A percentile compares a stretch with the other conserved stretches of the same genome.
Conservation (phyloP, 176 grass and related monocot genomes). For the Saccharum officinarum region DNA sequence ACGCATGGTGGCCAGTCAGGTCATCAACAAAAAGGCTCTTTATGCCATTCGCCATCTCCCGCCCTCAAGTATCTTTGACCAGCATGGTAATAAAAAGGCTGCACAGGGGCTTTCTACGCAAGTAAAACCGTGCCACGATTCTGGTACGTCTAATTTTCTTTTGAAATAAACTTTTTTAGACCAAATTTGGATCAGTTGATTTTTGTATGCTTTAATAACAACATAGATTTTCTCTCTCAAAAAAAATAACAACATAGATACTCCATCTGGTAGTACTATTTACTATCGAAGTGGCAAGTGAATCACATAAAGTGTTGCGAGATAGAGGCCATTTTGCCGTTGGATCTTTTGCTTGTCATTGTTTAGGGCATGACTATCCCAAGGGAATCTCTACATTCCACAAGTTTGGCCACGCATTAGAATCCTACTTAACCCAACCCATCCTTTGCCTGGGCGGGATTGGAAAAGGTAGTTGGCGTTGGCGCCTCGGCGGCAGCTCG, state of each 20-base stretch:
- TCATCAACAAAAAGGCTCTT: constrained; percentile 23
- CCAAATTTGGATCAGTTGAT: background rate
- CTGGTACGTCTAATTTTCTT: background rate
- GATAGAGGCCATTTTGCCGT: background rate
- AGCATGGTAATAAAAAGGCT: background rate
- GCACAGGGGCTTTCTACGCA: background rate
- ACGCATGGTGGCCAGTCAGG: constrained; percentile 20
- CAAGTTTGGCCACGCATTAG: constrained; percentile 49
- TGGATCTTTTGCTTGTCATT: constrained; percentile 28
- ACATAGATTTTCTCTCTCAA: background rate
- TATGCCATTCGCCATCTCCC: background rate
- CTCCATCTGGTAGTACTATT: background rate
- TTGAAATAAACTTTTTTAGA: background rate
- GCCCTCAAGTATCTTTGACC: constrained; percentile 34
- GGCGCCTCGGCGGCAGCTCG: constrained; percentile 29
- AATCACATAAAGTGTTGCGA: background rate
- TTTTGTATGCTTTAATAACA: background rate
- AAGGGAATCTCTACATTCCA: constrained; percentile 42
- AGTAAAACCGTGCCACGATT: background rate
- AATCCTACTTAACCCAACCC: constrained; percentile 19
- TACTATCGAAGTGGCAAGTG: background rate
- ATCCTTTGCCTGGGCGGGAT: constrained; percentile 14
- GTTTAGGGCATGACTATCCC: constrained; percentile 34
- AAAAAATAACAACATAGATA: background rate
- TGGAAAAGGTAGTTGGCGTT: background rate